Conservation (phyloP, 768 basidiomycete genomes). For the Auriculariales sp. region DNA sequence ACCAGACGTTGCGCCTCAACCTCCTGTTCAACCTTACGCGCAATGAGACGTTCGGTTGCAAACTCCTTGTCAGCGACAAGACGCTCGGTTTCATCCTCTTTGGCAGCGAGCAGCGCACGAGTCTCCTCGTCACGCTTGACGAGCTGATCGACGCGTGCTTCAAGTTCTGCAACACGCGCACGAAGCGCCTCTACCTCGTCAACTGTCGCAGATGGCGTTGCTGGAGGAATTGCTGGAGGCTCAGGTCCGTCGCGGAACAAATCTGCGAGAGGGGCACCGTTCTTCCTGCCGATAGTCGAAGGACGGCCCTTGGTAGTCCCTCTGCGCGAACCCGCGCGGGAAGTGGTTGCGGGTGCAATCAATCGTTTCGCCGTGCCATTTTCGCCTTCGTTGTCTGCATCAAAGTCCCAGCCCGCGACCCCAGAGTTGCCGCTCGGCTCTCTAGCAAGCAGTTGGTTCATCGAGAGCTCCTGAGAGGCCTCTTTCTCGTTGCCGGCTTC, state of each 20-base stretch:
- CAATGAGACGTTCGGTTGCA: too few relatives aligned
- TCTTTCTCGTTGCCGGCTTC: not conserved
- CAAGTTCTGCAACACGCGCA: conserved; percentile 16
- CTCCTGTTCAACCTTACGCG: too few relatives aligned
- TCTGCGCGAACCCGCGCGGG: not conserved
- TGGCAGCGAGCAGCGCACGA: not conserved
- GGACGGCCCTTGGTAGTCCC: not conserved
- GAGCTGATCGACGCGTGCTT: conserved; percentile 15
- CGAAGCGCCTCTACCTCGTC: conserved; percentile 16
- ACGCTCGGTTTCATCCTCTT: too few relatives aligned
- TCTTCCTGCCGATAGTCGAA: not conserved
- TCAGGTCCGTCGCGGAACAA: not conserved
- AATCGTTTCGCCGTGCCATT: conserved; percentile 18
- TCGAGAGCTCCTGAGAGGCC: not conserved
- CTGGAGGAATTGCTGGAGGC: conserved; percentile 6
- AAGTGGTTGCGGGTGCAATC: not conserved
- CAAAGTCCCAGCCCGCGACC: conserved; percentile 25
- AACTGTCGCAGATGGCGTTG: conserved; percentile 12
- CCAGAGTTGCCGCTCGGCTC: conserved; percentile 8
- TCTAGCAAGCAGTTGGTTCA: not conserved
- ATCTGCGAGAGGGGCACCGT: conserved; percentile 2
- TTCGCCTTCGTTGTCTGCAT: conserved; percentile 15
- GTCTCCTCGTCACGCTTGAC: conserved; percentile 11
- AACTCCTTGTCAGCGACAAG: too few relatives aligned
- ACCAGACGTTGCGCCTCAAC: too few relatives aligned